Base-by-base conservation (phyloP, 1,284 basidiomycete species). In the Afroboletus lepidellus region DNA sequence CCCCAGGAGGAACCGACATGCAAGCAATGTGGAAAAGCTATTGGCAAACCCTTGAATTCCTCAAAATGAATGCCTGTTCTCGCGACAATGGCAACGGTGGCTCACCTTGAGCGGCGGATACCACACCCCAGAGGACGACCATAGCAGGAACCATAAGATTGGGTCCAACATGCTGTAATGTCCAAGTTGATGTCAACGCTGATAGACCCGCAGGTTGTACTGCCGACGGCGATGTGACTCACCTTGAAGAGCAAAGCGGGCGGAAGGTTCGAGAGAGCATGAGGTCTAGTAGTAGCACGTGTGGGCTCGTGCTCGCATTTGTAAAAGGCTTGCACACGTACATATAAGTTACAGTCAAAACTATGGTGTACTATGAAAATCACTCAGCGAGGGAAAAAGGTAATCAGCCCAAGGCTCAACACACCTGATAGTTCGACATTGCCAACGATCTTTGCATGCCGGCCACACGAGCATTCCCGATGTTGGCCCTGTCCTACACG, bases 211-310 rank as follows among this genome's bases (percentile, higher is more conserved):
- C n/a, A n/a, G n/a, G 8, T 1, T 16, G 8, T 18, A 24, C 18
- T 15, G 15, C 27, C 15, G 37, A 8, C 9, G 24, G 45, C 15
- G 27, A 5, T n/a, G 2, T 48, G 39, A 65, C 6, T 60, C 38
- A 77, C 79, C 70, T 79, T 81, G 41, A 83, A 71, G 27, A 85
- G 55, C 29, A 85, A 63, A 54, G 81, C 83, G n/a, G 77, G 77
- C 3, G 85, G 84, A 20, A 87, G 61, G 58, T 85, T 81, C 20
- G 75, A 73, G 5, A 69, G 60, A 32, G 83, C 77, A 59, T 84
- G 85, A 0, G 82, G 80, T 12, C 82, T 79, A 18, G 7, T 29
- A 36, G n/a, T n/a, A n/a, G n/a, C n/a, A n/a, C 12, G 11, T 24
- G n/a, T 42, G n/a, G 20, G 41, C n/a, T n/a, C 5, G 9, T 9